Conservation (phyloP, 106 monocot genomes). For the Dendrobium nobile region DNA sequence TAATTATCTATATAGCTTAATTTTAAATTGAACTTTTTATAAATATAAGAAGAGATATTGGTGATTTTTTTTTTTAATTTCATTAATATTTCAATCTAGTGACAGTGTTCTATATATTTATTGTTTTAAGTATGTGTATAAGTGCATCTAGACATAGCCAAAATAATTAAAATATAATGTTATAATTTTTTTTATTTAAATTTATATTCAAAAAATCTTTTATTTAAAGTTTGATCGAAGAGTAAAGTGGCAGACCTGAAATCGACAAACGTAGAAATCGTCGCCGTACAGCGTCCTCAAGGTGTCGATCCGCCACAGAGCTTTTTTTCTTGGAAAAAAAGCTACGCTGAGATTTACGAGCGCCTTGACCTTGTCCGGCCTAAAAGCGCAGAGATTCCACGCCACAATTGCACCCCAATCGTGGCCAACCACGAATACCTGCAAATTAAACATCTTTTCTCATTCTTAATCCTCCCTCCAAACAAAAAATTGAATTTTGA, state of each 20-base stretch:
- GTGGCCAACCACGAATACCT: slow-evolving; percentile 63
- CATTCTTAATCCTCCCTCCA: background rate
- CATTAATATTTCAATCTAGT: too few species aligned
- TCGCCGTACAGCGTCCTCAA: slow-evolving; percentile 30
- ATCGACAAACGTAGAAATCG: slow-evolving; percentile 31
- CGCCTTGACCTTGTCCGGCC: slow-evolving; percentile 45
- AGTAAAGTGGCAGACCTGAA: slow-evolving; percentile 22
- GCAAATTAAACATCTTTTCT: background rate
- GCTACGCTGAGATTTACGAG: slow-evolving; percentile 45
- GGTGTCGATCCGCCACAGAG: slow-evolving; percentile 17
- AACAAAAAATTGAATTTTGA: background rate
- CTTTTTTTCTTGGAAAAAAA: slow-evolving; percentile 14
- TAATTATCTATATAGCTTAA: too few species aligned
- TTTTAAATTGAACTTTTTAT: too few species aligned
- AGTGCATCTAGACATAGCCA: too few species aligned
- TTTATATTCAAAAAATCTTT: too few species aligned
- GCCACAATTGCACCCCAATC: slow-evolving; percentile 11
- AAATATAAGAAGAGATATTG: too few species aligned
- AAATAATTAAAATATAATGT: too few species aligned
- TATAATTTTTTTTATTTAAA: too few species aligned
- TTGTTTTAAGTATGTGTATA: too few species aligned
- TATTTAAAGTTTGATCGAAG: too few species aligned
- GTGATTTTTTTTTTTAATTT: too few species aligned
- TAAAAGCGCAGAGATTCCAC: slow-evolving; percentile 33
- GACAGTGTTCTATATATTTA: too few species aligned